Evolutionary conservation across 345 rosid species (phyloP), one percentile per base, ranked within the genome.

Genomic region (Aurinia saxatilis): DNA sequence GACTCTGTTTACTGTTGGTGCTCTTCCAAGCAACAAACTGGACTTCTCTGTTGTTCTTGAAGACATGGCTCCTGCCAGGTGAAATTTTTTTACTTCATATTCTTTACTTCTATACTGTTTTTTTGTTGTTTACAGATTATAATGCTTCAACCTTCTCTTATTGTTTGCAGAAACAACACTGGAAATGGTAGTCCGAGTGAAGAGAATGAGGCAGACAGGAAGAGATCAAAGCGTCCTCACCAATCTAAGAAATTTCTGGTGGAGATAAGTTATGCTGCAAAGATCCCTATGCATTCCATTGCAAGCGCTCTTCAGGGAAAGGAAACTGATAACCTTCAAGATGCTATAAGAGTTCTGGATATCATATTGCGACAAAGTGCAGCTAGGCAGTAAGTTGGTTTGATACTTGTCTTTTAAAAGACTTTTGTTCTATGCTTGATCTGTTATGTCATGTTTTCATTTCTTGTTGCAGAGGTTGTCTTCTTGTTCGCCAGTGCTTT

Each of bases 281-380:
- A 82, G 74, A 87, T 92, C 45, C 96, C 97, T 8, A 84, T 85
- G 85, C 89, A 81, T 31, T 84, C 97, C 31, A 85, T 93, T 61
- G 88, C 84, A 7, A 80, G 77, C 66, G 97, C 99, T 1, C 46
- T 87, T 31, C 84, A 85, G 15, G 97, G 99, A 10, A 85, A 78
- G 39, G 95, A 90, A 57, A 75, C 91, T 1, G 91, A 85, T 13
- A 80, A 82, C 23, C 77, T 84, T 3, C 91, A 84, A 48, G 97
- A 84, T 66, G 95, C 97, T 4, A 36, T 90, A 1, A 76, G 97
- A 71, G 99, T 90, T 7, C 59, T 93, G 65, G 96, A 93, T 67
- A 76, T 85, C 9, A 84, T 93, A 44, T 63, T 93, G 65, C 80
- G 97, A 39, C 97, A 93, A 73, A 81, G 79, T 77, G 91, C 96